These are phyloP conservation scores for Argentina anserina DNA, from an alignment of 306 rosid genomes.

Conservation along the genomic window DNA sequence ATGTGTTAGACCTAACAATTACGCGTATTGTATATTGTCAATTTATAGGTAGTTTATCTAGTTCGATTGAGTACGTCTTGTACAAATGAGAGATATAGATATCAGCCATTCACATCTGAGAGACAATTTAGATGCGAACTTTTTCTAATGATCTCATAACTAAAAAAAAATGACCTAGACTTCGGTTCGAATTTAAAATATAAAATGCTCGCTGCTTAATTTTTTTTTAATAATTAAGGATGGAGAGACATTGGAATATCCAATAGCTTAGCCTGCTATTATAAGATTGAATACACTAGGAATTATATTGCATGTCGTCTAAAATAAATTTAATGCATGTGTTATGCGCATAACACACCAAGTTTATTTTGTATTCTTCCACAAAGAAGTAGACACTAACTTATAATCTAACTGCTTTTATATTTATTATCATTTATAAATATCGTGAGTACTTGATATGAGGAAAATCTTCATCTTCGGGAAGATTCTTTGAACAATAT, in stretches of 20 bases:
- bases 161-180: background rate
- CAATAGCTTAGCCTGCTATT: background rate
- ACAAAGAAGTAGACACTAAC: background rate
- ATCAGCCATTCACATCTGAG: background rate
- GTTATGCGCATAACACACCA: background rate
- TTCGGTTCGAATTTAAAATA: background rate
- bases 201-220: background rate
- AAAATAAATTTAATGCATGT: background rate
- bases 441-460: background rate
- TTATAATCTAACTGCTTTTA: background rate
- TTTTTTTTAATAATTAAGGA: too few species aligned
- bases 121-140: background rate
- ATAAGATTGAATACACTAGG: background rate
- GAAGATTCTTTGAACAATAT: too few species aligned
- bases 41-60: background rate
- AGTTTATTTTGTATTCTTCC: background rate
- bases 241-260: background rate
- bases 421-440: background rate
- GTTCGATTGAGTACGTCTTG: background rate
- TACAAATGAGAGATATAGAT: background rate
- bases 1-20: background rate
- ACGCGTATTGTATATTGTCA: background rate
- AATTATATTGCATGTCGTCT: background rate
- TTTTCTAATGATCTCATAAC: background rate
- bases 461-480: conserved; percentile 11